Base-by-base conservation (phyloP, 257 asterid genomes). In the Fraxinus quadrangulata region DNA sequence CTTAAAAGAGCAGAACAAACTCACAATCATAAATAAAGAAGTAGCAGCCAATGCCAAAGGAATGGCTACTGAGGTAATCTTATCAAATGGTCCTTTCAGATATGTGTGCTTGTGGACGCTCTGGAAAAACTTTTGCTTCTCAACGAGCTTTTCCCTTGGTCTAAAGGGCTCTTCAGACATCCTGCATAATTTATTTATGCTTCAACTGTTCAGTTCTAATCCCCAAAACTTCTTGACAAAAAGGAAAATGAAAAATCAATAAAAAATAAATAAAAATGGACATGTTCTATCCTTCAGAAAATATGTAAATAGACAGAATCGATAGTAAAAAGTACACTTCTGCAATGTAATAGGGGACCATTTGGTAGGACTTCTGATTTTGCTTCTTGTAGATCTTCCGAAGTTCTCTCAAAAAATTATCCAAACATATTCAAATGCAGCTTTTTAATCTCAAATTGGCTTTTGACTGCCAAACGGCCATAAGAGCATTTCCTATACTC, bases 151-250 rank as follows among this genome's bases (percentile, higher is more conserved):
- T 82, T 89, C 94, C 70, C 96, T 86, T 31, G 97, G 90, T 81
- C 90, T 84, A 83, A 90, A 92, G 36, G 97, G 96, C 81, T 86
- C 9, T 87, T 92, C 94, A 5, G 89, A 75, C 94, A 90, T 89
- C 92, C 96, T 92, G 92, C 88, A 80, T 16, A 54, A 56, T 74
- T 81, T 40, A 70, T 28, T 67, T 19, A 45, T 31, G 75, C 47
- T 42, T 71, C 40, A 30, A 74, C 51, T 21, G 47, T 59, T 63
- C 34, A 26, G 34, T 63, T 59, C 33, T 63, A 61, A 8, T 63
- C 34, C 17, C 30, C 33, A 26, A 63, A 63, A 63, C 69, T 63
- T 63, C 36, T 26, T 24, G 69, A 12, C 8, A 63, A 59, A 56
- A 59, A 11, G 31, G 16, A 12, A 12, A 12, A 11, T 7, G 3